Evolutionary conservation across 2,329 filamentous ascomycete species (phyloP).

Genomic region (Rosellinia necatrix): DNA sequence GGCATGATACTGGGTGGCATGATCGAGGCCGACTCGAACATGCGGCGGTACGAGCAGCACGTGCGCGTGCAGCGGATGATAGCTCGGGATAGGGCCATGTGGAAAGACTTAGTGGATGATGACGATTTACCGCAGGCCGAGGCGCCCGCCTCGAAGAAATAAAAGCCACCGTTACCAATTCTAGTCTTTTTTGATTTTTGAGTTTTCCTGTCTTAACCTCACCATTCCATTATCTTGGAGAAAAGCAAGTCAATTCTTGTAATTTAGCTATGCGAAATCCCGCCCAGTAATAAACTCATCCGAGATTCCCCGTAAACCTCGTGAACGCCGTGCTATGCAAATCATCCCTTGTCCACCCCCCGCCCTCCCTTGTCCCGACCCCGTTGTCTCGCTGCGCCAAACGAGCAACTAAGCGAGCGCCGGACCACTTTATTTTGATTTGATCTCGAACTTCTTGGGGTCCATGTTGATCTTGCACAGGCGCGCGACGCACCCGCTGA

Average conservation of each 20-base stretch:
- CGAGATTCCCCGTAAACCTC: slow-evolving; percentile 19
- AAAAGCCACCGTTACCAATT: slow-evolving; percentile 15
- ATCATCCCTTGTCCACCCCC: slow-evolving; percentile 19
- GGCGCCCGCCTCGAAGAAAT: slow-evolving; percentile 31
- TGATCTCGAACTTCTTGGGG: slow-evolving; percentile 71
- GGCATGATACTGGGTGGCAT: slow-evolving; percentile 80
- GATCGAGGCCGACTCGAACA: slow-evolving; percentile 72
- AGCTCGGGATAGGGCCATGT: slow-evolving; percentile 67
- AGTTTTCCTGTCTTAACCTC: too few species aligned
- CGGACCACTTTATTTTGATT: slow-evolving; percentile 33
- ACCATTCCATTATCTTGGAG: background rate
- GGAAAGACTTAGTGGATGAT: slow-evolving; percentile 63
- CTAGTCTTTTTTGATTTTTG: background rate
- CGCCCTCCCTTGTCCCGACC: background rate
- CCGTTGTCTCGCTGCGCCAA: background rate
- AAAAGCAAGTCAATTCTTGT: slow-evolving; percentile 25
- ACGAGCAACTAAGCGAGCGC: background rate
- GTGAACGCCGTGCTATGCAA: slow-evolving; percentile 40
- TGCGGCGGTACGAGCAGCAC: slow-evolving; percentile 69
- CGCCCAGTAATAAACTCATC: slow-evolving; percentile 11
- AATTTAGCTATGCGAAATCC: slow-evolving; percentile 27
- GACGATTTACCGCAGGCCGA: slow-evolving; percentile 36
- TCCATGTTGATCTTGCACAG: slow-evolving; percentile 98
- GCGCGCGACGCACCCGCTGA: slow-evolving; percentile 89
- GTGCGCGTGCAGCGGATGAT: slow-evolving; percentile 68